Conservation (phyloP, 139 green algal species). For the Prasinococcaceae sp. region DNA sequence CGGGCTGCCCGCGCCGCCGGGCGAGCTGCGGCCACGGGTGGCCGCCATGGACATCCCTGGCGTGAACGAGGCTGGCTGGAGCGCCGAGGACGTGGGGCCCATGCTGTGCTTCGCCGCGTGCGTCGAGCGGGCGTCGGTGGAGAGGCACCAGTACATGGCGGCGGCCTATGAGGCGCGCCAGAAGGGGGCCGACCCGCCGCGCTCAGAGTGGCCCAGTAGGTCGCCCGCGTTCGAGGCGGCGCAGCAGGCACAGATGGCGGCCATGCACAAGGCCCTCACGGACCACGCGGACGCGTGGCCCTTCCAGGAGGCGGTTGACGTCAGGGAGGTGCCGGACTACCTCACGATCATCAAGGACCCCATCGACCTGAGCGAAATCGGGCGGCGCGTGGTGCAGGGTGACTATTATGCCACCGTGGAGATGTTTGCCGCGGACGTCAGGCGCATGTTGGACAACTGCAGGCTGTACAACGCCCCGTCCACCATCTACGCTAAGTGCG, state of each 20-base stretch:
- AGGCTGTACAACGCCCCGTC: slow-evolving; percentile 71
- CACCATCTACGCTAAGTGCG: slow-evolving; percentile 72
- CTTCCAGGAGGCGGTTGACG: slow-evolving; percentile 63
- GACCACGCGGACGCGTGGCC: slow-evolving; percentile 64
- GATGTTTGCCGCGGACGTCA: slow-evolving; percentile 81
- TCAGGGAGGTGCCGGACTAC: slow-evolving; percentile 81
- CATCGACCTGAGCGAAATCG: slow-evolving; percentile 42
- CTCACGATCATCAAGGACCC: slow-evolving; percentile 68
- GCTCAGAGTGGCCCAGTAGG: too few species aligned
- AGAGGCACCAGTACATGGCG: too few species aligned
- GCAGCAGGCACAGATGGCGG: too few species aligned
- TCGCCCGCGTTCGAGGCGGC: too few species aligned
- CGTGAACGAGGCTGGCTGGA: slow-evolving; percentile 68
- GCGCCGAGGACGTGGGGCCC: too few species aligned
- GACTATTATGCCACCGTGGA: slow-evolving; percentile 81
- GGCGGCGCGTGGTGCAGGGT: slow-evolving; percentile 30
- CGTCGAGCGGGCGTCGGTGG: too few species aligned
- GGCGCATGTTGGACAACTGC: slow-evolving; percentile 69
- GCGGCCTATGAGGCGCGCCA: too few species aligned
- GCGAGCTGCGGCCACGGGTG: slow-evolving; percentile 12
- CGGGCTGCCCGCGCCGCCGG: too few species aligned
- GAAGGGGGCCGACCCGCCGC: too few species aligned
- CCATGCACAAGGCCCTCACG: slow-evolving; percentile 17
- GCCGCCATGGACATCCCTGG: slow-evolving; percentile 54
- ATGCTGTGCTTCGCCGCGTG: too few species aligned